Conservation (phyloP, 2,329 filamentous ascomycete species). For the Paraphaeosphaeria minitans region DNA sequence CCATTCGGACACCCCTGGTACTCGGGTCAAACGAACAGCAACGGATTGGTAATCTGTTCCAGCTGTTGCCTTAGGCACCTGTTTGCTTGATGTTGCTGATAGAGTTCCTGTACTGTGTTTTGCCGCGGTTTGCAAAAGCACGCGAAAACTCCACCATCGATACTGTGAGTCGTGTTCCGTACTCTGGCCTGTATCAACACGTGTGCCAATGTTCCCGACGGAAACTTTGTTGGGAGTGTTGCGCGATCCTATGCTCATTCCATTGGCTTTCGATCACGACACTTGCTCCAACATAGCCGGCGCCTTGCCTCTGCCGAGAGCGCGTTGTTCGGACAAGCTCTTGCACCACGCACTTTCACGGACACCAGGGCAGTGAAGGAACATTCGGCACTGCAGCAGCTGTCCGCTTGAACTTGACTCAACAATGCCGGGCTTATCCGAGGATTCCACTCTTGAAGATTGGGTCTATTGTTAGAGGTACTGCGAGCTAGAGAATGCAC, state of each 20-base stretch:
- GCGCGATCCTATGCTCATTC: background rate
- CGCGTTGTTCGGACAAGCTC: no score
- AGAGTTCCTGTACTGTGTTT: no score
- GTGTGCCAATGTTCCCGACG: background rate
- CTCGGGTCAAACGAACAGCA: no score
- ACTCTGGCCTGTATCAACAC: background rate
- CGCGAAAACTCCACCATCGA: no score
- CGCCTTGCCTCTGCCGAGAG: no score
- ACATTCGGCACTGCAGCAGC: background rate
- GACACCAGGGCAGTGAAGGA: background rate
- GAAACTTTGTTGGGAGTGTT: background rate
- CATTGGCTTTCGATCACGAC: no score
- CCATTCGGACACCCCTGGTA: no score
- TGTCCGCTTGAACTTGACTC: background rate
- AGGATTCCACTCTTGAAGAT: background rate
- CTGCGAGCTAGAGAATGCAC: constrained; percentile 1
- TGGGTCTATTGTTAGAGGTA: background rate
- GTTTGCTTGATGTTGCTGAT: no score
- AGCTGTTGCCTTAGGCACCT: no score
- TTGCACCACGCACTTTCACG: background rate
- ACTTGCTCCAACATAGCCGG: no score
- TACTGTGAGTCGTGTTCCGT: background rate
- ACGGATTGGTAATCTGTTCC: no score
- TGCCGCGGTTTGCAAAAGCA: no score
- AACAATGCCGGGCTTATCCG: background rate